A percentile compares a stretch with the other conserved stretches of the same genome.
Conservation (phyloP, 2,329 filamentous ascomycete species). For the Alternaria brassicae region DNA sequence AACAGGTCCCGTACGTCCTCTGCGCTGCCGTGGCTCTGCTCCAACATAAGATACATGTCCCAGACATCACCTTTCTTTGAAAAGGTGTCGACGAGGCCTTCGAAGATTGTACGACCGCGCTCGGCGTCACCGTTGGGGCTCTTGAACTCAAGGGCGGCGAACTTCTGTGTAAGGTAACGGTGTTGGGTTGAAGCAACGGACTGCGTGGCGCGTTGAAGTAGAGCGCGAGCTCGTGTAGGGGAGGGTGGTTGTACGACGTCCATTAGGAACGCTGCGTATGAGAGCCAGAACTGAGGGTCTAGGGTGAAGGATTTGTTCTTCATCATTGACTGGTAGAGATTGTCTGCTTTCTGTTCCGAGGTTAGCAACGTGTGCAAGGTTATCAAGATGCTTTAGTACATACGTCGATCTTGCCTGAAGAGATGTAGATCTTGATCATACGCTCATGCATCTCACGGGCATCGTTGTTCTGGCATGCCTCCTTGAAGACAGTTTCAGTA, state of each 20-base stretch:
- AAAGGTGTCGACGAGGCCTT: constrained; percentile 81
- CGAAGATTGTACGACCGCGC: constrained; percentile 92
- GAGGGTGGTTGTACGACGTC: constrained; percentile 72
- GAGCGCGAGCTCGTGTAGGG: constrained; percentile 75
- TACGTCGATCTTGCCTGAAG: constrained; percentile 84
- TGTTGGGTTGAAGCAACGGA: constrained; percentile 75
- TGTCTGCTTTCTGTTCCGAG: constrained; percentile 76
- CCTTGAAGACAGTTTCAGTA: constrained; percentile 85
- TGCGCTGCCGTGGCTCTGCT: constrained; percentile 65
- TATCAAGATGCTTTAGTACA: constrained; percentile 43
- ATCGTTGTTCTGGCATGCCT: constrained; percentile 93
- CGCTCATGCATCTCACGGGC: constrained; percentile 87
- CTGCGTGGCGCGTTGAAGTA: constrained; percentile 85
- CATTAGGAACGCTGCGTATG: constrained; percentile 94
- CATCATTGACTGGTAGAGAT: constrained; percentile 82
- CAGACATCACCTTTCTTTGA: constrained; percentile 91
- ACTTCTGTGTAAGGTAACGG: constrained; percentile 80
- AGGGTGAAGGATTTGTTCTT: constrained; percentile 84
- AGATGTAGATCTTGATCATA: constrained; percentile 92
- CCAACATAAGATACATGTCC: constrained; percentile 89
- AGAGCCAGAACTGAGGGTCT: constrained; percentile 83
- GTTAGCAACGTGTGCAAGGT: constrained; percentile 26
- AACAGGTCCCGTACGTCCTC: constrained; percentile 77
- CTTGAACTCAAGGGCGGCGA: constrained; percentile 90
- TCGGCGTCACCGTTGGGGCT: constrained; percentile 83